Evolutionary conservation across 176 grass and related monocot genomes (phyloP).

Genomic region (Aegilops tauschii): DNA sequence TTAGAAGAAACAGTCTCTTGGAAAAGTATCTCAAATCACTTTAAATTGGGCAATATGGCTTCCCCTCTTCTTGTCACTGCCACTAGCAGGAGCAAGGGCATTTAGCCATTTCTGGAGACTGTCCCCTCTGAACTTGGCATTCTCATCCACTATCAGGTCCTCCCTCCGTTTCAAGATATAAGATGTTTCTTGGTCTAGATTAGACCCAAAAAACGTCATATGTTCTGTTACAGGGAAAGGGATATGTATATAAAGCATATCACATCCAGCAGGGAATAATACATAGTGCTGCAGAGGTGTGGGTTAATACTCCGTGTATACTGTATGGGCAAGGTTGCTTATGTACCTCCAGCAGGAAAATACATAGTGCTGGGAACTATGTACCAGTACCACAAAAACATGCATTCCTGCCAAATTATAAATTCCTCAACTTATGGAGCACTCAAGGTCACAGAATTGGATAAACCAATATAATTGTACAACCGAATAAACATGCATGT

Average conservation of each 20-base stretch:
- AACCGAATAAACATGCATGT: not conserved
- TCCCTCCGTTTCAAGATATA: too few relatives aligned
- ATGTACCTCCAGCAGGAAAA: constrained; percentile 72
- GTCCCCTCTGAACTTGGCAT: constrained; percentile 88
- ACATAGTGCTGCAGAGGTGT: constrained; percentile 93
- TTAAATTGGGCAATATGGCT: too few relatives aligned
- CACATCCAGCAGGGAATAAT: constrained; percentile 88
- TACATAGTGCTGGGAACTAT: too few relatives aligned
- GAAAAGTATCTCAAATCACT: too few relatives aligned
- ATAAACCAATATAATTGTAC: not conserved
- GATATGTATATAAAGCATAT: constrained; percentile 46
- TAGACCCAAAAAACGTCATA: too few relatives aligned
- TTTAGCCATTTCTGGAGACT: constrained; percentile 94
- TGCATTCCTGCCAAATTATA: not conserved
- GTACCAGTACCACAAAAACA: not conserved
- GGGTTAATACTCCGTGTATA: constrained; percentile 86
- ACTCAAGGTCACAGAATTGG: not conserved
- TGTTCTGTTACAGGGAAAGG: too few relatives aligned
- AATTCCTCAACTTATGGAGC: not conserved
- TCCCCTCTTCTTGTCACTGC: constrained; percentile 10
- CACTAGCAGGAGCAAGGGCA: constrained; percentile 60
- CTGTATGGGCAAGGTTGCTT: constrained; percentile 89
- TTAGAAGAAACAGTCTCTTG: too few relatives aligned
- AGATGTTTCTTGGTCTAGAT: too few relatives aligned
- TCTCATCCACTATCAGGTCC: constrained; percentile 84